Percentiles rank a stretch among this genome's conserved stretches.
These are phyloP conservation scores for Umbilicus rupestris DNA, from an alignment of 164 flowering plant species.

Conservation along the genomic window DNA sequence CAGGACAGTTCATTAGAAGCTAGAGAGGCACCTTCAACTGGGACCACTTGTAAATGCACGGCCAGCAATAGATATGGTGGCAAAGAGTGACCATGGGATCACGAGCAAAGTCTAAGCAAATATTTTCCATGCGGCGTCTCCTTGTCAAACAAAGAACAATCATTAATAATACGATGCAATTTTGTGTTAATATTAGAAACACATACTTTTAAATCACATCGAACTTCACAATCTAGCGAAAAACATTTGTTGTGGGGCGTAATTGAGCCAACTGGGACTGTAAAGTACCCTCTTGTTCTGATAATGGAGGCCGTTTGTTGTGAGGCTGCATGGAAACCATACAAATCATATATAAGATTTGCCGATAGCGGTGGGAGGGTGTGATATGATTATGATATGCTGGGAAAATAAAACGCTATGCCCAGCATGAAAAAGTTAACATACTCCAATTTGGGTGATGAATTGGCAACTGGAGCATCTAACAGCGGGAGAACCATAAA, in stretches of 20 bases:
- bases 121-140: too few relatives aligned
- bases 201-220: too few relatives aligned
- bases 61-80: too few relatives aligned
- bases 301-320: constrained; percentile 59
- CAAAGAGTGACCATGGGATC: too few relatives aligned
- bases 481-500: constrained; percentile 67
- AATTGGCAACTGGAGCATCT: constrained; percentile 55
- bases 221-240: constrained; percentile 16
- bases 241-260: constrained; percentile 17
- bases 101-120: too few relatives aligned
- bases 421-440: constrained; percentile 5
- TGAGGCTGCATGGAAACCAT: constrained; percentile 36
- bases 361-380: neutral
- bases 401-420: neutral
- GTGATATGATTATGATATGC: neutral
- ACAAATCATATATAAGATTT: neutral
- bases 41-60: too few relatives aligned
- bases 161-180: too few relatives aligned
- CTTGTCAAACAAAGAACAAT: too few relatives aligned
- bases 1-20: too few relatives aligned
- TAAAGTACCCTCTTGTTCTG: constrained; percentile 56
- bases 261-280: constrained; percentile 49
- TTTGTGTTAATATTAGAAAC: too few relatives aligned
- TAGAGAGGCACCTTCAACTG: too few relatives aligned
- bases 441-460: constrained; percentile 75